Conservation (phyloP, 768 basidiomycete species). For the Chiua virens region DNA sequence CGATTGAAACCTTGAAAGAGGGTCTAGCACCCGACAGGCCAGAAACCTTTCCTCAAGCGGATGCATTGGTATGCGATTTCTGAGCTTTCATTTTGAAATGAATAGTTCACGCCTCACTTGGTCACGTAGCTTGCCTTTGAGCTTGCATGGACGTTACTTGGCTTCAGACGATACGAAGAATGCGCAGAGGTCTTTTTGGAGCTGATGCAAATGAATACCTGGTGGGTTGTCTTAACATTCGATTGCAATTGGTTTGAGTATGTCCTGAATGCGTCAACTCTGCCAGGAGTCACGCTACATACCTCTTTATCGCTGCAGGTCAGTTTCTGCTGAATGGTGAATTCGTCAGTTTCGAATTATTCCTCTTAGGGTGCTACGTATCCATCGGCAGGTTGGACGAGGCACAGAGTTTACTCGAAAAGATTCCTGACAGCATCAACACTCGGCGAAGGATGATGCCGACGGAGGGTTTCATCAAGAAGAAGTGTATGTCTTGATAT, state of each 20-base stretch:
- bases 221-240: constrained; percentile 39
- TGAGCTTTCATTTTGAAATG: neutral
- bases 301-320: constrained; percentile 76
- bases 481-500: constrained; percentile 54
- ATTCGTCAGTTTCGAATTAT: neutral
- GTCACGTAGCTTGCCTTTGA: constrained; percentile 65
- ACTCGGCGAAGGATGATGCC: constrained; percentile 69
- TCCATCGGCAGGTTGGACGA: constrained; percentile 54
- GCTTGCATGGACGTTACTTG: constrained; percentile 72
- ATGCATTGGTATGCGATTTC: constrained; percentile 52
- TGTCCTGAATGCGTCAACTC: neutral
- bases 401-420: constrained; percentile 62
- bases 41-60: constrained; percentile 67
- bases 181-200: constrained; percentile 64
- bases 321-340: constrained; percentile 7
- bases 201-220: constrained; percentile 67
- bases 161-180: constrained; percentile 63
- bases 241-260: neutral
- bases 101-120: neutral
- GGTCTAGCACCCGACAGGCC: constrained; percentile 54
- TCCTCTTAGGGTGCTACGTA: constrained; percentile 55
- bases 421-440: constrained; percentile 57
- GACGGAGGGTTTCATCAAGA: constrained; percentile 75
- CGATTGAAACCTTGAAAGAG: constrained; percentile 59
- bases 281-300: constrained; percentile 73